phyloP scores from a whole-genome alignment of 2,329 filamentous ascomycete genomes.

The Incumbomyces delicatus region DNA sequence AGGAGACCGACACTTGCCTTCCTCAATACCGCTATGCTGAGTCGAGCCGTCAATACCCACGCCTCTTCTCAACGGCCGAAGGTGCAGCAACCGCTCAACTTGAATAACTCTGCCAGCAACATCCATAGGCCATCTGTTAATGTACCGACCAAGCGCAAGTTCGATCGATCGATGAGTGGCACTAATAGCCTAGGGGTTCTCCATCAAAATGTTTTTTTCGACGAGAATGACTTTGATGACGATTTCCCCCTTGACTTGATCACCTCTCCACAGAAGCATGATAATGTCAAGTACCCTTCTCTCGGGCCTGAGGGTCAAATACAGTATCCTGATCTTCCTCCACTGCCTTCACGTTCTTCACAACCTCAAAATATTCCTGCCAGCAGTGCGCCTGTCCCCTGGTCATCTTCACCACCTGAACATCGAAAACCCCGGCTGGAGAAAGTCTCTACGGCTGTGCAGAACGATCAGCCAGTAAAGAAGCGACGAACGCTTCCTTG shows the following conservation, averaged over 20 bases:
- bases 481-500: slow-evolving; percentile 62
- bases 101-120: slow-evolving; percentile 13
- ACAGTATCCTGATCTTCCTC: slow-evolving; percentile 29
- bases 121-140: slow-evolving; percentile 2
- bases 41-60: slow-evolving; percentile 11
- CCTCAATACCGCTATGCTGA: slow-evolving; percentile 16
- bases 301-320: slow-evolving; percentile 16
- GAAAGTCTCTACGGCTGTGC: not conserved
- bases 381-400: slow-evolving; percentile 55
- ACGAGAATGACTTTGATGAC: slow-evolving; percentile 78
- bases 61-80: slow-evolving; percentile 12
- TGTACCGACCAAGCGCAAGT: slow-evolving; percentile 15
- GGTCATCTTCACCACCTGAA: slow-evolving; percentile 53
- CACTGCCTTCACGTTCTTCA: slow-evolving; percentile 3
- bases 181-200: slow-evolving; percentile 29
- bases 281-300: slow-evolving; percentile 19
- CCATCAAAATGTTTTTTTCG: slow-evolving; percentile 50
- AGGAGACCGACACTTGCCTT: slow-evolving; percentile 14
- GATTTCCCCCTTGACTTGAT: slow-evolving; percentile 64
- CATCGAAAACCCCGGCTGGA: slow-evolving; percentile 22
- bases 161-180: slow-evolving; percentile 19
- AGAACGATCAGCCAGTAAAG: slow-evolving; percentile 25
- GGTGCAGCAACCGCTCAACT: slow-evolving; percentile 12
- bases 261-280: slow-evolving; percentile 47
- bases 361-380: slow-evolving; percentile 13